Evolutionary conservation across 768 basidiomycete species (phyloP).

Genomic region (Sutorius australiensis): DNA sequence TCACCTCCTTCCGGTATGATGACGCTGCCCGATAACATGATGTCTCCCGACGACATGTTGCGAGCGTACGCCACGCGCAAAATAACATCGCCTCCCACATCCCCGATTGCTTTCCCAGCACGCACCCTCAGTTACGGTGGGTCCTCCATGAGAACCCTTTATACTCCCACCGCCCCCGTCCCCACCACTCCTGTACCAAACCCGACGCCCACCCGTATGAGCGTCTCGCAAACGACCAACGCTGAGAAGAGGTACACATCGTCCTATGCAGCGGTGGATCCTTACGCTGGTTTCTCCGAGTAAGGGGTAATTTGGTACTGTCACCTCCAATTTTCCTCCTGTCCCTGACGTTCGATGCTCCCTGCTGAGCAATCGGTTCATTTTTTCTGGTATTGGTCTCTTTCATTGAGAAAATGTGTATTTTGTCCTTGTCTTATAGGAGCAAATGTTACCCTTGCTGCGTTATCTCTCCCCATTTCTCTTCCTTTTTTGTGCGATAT

Average conservation of each 20-base stretch:
- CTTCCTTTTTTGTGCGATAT: slow-evolving; percentile 2
- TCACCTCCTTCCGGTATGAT: slow-evolving; percentile 40
- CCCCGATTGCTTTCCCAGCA: slow-evolving; percentile 29
- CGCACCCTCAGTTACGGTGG: slow-evolving; percentile 25
- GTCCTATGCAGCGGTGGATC: slow-evolving; percentile 24
- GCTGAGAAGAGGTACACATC: slow-evolving; percentile 25
- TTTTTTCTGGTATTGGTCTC: not conserved
- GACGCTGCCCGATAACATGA: slow-evolving; percentile 38
- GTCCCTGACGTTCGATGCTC: not conserved
- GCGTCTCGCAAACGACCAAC: slow-evolving; percentile 7
- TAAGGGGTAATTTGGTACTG: slow-evolving; percentile 5
- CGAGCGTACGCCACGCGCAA: slow-evolving; percentile 62
- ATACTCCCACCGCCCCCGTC: slow-evolving; percentile 19
- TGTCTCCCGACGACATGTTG: slow-evolving; percentile 74
- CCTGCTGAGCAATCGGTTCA: not conserved
- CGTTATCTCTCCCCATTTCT: not conserved
- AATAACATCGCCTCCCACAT: slow-evolving; percentile 31
- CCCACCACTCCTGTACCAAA: slow-evolving; percentile 15
- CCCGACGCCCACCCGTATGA: slow-evolving; percentile 3
- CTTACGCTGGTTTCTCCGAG: slow-evolving; percentile 15
- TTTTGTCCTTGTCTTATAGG: slow-evolving; percentile 12
- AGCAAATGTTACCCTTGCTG: not conserved
- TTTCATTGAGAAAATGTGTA: slow-evolving; percentile 15
- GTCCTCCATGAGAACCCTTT: slow-evolving; percentile 29
- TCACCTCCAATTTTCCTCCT: not conserved